Conservation (phyloP, 345 rosid species). For the Pelargonium nanum region DNA sequence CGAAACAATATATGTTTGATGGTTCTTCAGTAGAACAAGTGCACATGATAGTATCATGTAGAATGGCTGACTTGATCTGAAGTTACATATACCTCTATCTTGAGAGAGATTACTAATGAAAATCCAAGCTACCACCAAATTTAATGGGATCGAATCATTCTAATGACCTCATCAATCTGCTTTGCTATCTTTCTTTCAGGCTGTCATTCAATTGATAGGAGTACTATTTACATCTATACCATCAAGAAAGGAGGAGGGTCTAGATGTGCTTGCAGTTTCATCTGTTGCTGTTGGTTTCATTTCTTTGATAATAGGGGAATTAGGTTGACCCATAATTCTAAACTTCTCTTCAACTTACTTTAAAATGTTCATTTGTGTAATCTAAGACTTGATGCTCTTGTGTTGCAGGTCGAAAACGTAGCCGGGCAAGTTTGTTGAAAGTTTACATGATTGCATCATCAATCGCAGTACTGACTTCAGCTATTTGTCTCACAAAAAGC, state of each 20-base stretch:
- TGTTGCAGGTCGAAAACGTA: constrained; percentile 46
- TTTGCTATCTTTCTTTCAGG: constrained; percentile 25
- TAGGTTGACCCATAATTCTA: constrained; percentile 28
- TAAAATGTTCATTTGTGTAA: too few species aligned
- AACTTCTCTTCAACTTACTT: constrained; percentile 1
- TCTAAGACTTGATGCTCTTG: background rate
- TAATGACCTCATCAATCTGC: background rate
- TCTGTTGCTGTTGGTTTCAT: constrained; percentile 31
- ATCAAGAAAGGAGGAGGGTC: constrained; percentile 7
- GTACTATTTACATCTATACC: constrained; percentile 20
- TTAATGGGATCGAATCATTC: background rate
- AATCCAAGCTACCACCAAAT: background rate
- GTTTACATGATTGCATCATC: constrained; percentile 33
- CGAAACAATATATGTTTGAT: too few species aligned
- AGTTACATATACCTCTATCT: too few species aligned
- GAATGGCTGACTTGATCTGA: too few species aligned
- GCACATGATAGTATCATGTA: too few species aligned
- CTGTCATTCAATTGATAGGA: constrained; percentile 26
- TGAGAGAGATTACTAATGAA: too few species aligned
- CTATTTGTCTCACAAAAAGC: constrained; percentile 26
- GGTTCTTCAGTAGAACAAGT: too few species aligned
- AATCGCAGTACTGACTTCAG: constrained; percentile 21
- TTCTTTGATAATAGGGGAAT: constrained; percentile 45
- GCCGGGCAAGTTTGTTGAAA: constrained; percentile 37
- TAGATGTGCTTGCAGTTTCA: constrained; percentile 18